phyloP scores from a whole-genome alignment of 306 rosid genomes.

The Acacia acuminata region DNA sequence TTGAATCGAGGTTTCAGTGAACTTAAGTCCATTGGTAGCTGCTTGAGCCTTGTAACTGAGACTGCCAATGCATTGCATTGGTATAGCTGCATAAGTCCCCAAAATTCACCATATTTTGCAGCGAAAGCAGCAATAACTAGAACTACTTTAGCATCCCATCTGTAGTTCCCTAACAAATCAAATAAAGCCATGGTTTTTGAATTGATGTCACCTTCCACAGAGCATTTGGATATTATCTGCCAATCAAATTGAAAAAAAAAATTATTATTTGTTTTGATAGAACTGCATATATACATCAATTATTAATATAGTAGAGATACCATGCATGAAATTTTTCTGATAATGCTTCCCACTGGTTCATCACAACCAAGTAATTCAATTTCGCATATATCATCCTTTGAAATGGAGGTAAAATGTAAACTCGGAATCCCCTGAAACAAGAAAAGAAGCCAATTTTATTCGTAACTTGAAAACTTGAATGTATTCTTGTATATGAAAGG shows the following conservation, averaged over 20 bases:
- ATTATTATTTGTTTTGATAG: not conserved
- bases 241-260: conserved; percentile 22
- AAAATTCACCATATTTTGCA: conserved; percentile 55
- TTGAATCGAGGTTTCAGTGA: conserved; percentile 40
- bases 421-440: conserved; percentile 60
- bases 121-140: conserved; percentile 63
- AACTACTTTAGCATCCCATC: conserved; percentile 66
- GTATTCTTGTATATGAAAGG: not conserved
- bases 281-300: not conserved
- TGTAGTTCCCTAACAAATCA: conserved; percentile 54
- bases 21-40: conserved; percentile 34
- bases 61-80: conserved; percentile 45
- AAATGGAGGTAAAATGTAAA: conserved; percentile 35
- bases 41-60: conserved; percentile 49
- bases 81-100: conserved; percentile 47
- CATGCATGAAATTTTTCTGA: conserved; percentile 45
- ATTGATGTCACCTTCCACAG: conserved; percentile 43
- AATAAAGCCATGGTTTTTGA: conserved; percentile 49
- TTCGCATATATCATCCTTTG: conserved; percentile 29
- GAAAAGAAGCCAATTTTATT: conserved; percentile 7
- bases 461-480: not conserved
- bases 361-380: conserved; percentile 35
- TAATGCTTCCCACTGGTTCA: conserved; percentile 40
- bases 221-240: conserved; percentile 54
- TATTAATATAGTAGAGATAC: conserved; percentile 24